phyloP scores from a whole-genome alignment of 2,329 filamentous ascomycete species.

The Aspergillus pseudoglaucus region DNA sequence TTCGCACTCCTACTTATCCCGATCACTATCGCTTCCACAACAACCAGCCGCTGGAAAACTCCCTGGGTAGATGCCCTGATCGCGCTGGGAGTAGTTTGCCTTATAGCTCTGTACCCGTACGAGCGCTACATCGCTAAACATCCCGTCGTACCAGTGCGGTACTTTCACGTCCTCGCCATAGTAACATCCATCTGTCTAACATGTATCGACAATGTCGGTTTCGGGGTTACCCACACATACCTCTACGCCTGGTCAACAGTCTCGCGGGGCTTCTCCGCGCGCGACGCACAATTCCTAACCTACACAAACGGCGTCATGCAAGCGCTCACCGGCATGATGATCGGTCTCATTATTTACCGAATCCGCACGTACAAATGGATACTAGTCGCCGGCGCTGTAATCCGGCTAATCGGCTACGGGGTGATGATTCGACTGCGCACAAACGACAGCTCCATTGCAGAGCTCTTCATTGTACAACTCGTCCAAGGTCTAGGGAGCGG shows the following conservation, averaged over 20 bases:
- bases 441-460: constrained; percentile 36
- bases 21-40: constrained; percentile 40
- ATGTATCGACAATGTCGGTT: constrained; percentile 40
- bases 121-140: constrained; percentile 41
- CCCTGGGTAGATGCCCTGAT: constrained; percentile 43
- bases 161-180: constrained; percentile 42
- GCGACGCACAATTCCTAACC: constrained; percentile 40
- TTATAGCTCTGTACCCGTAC: constrained; percentile 43
- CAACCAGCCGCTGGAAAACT: constrained; percentile 38
- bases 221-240: constrained; percentile 43
- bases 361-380: constrained; percentile 45
- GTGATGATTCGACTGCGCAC: constrained; percentile 46
- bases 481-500: constrained; percentile 46
- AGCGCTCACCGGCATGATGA: constrained; percentile 35
- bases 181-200: constrained; percentile 36
- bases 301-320: constrained; percentile 38
- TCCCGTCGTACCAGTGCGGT: constrained; percentile 42
- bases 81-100: constrained; percentile 35
- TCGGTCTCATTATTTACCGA: constrained; percentile 39
- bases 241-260: constrained; percentile 44
- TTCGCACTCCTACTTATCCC: constrained; percentile 46
- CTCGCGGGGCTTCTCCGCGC: constrained; percentile 35
- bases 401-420: constrained; percentile 46
- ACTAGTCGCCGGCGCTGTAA: constrained; percentile 31
- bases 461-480: constrained; percentile 45